Conservation (phyloP, 352 stramenopile genomes). For the Globisporangium perplexum region DNA sequence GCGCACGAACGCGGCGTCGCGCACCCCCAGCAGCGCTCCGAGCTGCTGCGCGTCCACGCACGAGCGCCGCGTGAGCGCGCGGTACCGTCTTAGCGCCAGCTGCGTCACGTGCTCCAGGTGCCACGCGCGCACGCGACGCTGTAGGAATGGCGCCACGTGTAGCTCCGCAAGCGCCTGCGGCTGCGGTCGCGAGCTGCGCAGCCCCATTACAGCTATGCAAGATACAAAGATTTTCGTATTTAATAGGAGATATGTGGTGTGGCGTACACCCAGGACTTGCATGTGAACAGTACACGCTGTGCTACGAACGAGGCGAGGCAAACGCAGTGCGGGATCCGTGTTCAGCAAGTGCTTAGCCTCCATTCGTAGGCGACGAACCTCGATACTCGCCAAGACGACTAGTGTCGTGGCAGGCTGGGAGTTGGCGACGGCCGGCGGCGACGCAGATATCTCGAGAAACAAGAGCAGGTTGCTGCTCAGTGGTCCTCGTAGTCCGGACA, state of each 20-base stretch:
- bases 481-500: no score
- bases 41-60: constrained; percentile 61
- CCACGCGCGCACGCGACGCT: constrained; percentile 48
- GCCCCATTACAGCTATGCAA: constrained; percentile 26
- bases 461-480: no score
- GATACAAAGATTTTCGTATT: neutral
- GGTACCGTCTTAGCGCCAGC: constrained; percentile 47
- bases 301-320: no score
- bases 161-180: constrained; percentile 35
- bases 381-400: no score
- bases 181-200: constrained; percentile 50
- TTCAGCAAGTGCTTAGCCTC: no score
- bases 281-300: no score
- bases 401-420: no score
- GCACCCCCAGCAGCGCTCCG: constrained; percentile 37
- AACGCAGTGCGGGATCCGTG: no score
- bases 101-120: constrained; percentile 41
- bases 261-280: neutral
- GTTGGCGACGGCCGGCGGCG: no score
- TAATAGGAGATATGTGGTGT: neutral
- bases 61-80: constrained; percentile 40
- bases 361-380: no score
- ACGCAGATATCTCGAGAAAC: no score
- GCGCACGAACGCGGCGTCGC: constrained; percentile 38
- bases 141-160: constrained; percentile 40